phyloP scores from a whole-genome alignment of 2,329 filamentous ascomycete genomes.

The Calonectria hawksworthii region DNA sequence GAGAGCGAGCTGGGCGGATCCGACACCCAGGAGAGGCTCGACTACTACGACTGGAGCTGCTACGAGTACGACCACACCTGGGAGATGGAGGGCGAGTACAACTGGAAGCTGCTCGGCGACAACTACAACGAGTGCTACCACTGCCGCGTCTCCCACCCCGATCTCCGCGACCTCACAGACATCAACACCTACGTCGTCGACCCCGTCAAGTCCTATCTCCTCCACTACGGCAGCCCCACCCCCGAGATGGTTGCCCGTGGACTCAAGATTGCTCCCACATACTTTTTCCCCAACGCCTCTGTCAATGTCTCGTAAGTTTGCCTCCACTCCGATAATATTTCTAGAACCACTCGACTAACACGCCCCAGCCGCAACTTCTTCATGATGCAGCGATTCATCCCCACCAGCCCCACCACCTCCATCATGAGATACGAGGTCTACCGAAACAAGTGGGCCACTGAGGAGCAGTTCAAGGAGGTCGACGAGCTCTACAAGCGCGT shows the following conservation, averaged over 20 bases:
- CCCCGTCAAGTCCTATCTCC: conserved; percentile 21
- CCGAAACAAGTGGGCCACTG: conserved; percentile 6
- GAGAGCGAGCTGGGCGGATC: conserved; percentile 62
- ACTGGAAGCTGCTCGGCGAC: conserved; percentile 72
- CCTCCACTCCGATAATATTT: too few relatives aligned
- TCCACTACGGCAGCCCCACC: conserved; percentile 25
- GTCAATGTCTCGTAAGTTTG: conserved; percentile 63
- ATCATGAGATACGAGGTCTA: conserved; percentile 69
- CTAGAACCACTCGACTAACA: background rate
- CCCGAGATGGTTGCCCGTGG: conserved; percentile 18
- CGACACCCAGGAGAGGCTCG: conserved; percentile 61
- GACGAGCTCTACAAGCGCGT: conserved; percentile 51
- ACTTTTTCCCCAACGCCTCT: conserved; percentile 64
- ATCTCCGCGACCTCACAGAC: conserved; percentile 68
- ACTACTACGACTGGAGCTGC: conserved; percentile 61
- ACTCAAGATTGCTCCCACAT: conserved; percentile 49
- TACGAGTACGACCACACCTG: conserved; percentile 70
- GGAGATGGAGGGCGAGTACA: conserved; percentile 68
- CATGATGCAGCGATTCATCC: conserved; percentile 73
- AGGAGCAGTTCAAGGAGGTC: conserved; percentile 9
- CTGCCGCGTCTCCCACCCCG: conserved; percentile 70
- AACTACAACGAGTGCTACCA: conserved; percentile 78
- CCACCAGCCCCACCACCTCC: conserved; percentile 62
- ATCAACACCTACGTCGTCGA: conserved; percentile 65
- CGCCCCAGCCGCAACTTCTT: conserved; percentile 66